Evolutionary conservation across 306 rosid genomes (phyloP).

Genomic region (Prunus salicina): DNA sequence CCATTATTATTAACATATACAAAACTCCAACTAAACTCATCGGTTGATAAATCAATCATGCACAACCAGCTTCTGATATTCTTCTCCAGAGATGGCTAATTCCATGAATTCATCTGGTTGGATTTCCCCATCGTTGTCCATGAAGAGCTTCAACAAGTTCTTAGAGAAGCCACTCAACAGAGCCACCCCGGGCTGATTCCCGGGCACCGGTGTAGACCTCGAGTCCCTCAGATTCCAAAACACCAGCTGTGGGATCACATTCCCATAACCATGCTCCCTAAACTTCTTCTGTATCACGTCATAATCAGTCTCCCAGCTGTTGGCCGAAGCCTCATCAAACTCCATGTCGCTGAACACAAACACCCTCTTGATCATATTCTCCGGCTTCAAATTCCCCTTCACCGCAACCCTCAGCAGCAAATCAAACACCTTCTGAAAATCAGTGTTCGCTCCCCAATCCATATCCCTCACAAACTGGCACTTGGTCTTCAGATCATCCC

Average conservation of each 20-base stretch:
- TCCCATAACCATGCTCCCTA: conserved; percentile 42
- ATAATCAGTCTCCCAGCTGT: conserved; percentile 67
- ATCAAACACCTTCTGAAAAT: conserved; percentile 68
- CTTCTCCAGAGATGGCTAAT: conserved; percentile 42
- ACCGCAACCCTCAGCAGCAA: conserved; percentile 47
- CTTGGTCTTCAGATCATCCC: conserved; percentile 38
- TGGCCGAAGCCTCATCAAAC: conserved; percentile 43
- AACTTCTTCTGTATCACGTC: conserved; percentile 50
- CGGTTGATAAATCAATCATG: not conserved
- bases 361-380: conserved; percentile 64
- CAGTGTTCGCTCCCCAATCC: conserved; percentile 40
- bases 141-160: conserved; percentile 54
- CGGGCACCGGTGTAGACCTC: conserved; percentile 44
- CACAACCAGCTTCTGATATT: conserved; percentile 41
- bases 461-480: conserved; percentile 26
- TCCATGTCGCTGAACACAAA: conserved; percentile 77
- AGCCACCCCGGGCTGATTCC: conserved; percentile 53
- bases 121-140: conserved; percentile 40
- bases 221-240: conserved; percentile 71
- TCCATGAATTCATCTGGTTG: conserved; percentile 35
- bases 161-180: conserved; percentile 65
- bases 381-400: conserved; percentile 43
- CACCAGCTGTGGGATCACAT: conserved; percentile 55
- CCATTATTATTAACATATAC: no score
- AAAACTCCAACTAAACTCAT: not conserved